Evolutionary conservation across 73 alveolate species (phyloP).

Genomic region (Uronychia setigera): DNA sequence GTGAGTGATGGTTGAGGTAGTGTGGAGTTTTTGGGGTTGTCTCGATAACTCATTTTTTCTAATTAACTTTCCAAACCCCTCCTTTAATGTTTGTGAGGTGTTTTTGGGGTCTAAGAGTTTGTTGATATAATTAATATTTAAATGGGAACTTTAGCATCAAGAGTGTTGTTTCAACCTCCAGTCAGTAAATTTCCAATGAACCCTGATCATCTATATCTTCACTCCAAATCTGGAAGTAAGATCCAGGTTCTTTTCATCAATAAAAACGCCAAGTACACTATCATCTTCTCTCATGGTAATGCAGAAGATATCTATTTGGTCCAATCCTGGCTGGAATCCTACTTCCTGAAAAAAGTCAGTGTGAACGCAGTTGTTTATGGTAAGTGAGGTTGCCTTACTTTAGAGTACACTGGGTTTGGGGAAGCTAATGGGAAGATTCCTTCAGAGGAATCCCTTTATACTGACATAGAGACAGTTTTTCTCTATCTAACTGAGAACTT

Average conservation of each 20-base stretch:
- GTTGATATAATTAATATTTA: too few relatives aligned
- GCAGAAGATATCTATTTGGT: conserved; percentile 78
- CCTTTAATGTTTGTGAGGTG: too few relatives aligned
- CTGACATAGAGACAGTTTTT: conserved; percentile 90
- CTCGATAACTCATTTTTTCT: too few relatives aligned
- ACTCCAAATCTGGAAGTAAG: conserved; percentile 57
- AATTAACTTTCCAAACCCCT: too few relatives aligned
- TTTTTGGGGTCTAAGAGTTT: too few relatives aligned
- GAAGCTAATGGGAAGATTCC: conserved; percentile 69
- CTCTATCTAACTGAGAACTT: conserved; percentile 55
- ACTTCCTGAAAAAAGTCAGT: conserved; percentile 49
- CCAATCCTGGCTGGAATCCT: conserved; percentile 53
- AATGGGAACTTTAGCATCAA: conserved; percentile 59
- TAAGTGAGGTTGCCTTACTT: neutral
- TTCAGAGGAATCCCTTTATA: conserved; percentile 72
- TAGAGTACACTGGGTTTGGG: conserved; percentile 61
- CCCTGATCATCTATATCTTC: conserved; percentile 62
- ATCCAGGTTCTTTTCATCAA: conserved; percentile 50
- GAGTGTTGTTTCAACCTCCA: conserved; percentile 54
- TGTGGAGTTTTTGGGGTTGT: too few relatives aligned
- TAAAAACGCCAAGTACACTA: conserved; percentile 63
- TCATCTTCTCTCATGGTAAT: conserved; percentile 86
- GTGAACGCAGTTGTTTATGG: conserved; percentile 63
- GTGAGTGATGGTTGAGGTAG: conserved; percentile 4
- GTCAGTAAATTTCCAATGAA: conserved; percentile 60